phyloP scores from a whole-genome alignment of 2,329 filamentous ascomycete species.

The Huntiella bhutanensis region DNA sequence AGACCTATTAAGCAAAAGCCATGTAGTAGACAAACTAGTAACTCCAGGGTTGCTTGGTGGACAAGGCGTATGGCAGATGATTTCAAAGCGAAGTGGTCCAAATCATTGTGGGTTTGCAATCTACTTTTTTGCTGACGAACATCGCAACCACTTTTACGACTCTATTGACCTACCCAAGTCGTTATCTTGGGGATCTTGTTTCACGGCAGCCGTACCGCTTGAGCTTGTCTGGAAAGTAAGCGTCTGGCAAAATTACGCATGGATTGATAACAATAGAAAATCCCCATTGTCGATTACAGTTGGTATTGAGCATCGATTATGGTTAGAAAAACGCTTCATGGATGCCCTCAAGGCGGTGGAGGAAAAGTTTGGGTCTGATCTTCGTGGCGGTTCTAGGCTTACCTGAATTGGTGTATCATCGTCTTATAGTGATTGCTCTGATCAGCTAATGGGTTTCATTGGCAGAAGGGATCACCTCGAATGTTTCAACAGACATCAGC shows the following conservation, averaged over 20 bases:
- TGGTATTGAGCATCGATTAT: slow-evolving; percentile 1
- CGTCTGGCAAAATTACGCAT: background rate
- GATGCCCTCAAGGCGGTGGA: background rate
- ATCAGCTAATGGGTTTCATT: no score
- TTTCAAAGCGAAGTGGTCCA: background rate
- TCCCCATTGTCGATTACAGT: background rate
- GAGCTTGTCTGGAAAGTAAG: background rate
- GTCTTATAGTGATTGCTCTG: no score
- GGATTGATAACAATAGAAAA: background rate
- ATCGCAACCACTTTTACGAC: slow-evolving; percentile 29
- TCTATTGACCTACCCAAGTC: slow-evolving; percentile 27
- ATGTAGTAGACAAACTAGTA: background rate
- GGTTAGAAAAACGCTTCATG: background rate
- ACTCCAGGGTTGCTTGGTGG: no score
- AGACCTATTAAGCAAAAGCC: slow-evolving; percentile 14
- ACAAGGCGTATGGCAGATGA: no score
- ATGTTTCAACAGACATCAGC: no score
- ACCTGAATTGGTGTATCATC: no score
- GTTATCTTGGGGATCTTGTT: slow-evolving; percentile 31
- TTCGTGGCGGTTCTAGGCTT: no score
- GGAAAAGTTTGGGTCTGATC: background rate
- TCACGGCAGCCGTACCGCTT: slow-evolving; percentile 21
- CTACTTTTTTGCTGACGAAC: slow-evolving; percentile 19
- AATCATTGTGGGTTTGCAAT: slow-evolving; percentile 23
- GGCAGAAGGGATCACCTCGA: no score